Conservation (phyloP, 2,329 filamentous ascomycete species). For the Penicillium occitanis region DNA sequence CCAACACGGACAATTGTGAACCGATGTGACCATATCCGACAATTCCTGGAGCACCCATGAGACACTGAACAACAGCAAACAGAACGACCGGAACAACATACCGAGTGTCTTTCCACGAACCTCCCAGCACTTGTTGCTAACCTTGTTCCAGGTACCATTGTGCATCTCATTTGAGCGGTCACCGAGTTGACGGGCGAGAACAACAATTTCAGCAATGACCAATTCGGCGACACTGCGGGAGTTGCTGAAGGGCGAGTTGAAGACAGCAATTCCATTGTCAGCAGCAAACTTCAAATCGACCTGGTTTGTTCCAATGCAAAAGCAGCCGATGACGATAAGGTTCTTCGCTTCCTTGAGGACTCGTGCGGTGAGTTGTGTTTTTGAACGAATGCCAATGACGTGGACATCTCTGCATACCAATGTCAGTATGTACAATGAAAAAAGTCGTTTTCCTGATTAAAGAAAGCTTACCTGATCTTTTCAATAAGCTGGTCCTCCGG, state of each 20-base stretch:
- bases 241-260: conserved; percentile 99
- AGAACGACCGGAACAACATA: conserved; percentile 36
- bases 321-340: conserved; percentile 92
- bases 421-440: conserved; percentile 18
- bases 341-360: conserved; percentile 89
- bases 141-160: conserved; percentile 95
- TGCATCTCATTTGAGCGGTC: conserved; percentile 96
- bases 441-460: neutral
- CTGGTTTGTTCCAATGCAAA: conserved; percentile 90
- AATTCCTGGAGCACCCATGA: conserved; percentile 59
- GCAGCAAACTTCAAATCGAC: conserved; percentile 48
- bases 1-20: conserved; percentile 89
- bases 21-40: conserved; percentile 98
- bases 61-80: conserved; percentile 3
- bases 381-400: conserved; percentile 96
- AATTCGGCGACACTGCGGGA: conserved; percentile 95
- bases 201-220: conserved; percentile 91
- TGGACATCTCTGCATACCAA: conserved; percentile 71
- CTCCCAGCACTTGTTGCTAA: conserved; percentile 95
- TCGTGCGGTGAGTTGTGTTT: conserved; percentile 86
- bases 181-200: conserved; percentile 83
- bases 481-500: conserved; percentile 92
- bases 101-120: conserved; percentile 95
- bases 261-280: conserved; percentile 78
- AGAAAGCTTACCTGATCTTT: conserved; percentile 74